Percentiles rank a stretch among this genome's conserved stretches.
Conservation (phyloP, 805 yeast genomes). For the Monosporozyma siamensis region DNA sequence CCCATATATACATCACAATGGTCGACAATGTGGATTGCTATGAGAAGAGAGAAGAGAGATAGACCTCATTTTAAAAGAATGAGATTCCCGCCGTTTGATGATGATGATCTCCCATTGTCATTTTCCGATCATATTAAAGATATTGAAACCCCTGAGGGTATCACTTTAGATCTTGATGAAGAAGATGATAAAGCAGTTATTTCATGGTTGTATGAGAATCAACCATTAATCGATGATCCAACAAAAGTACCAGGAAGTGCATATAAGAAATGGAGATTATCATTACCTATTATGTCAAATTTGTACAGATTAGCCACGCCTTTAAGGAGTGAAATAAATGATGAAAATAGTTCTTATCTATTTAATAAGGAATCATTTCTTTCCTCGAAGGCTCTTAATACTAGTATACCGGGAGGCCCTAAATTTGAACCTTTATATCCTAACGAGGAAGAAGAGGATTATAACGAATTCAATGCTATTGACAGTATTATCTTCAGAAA, state of each 20-base stretch:
- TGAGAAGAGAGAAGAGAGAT: slow-evolving; percentile 92
- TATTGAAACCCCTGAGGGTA: slow-evolving; percentile 61
- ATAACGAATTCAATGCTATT: slow-evolving; percentile 80
- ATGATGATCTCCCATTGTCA: slow-evolving; percentile 86
- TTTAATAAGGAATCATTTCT: slow-evolving; percentile 74
- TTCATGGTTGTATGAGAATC: slow-evolving; percentile 76
- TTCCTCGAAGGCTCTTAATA: slow-evolving; percentile 84
- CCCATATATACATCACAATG: slow-evolving; percentile 91
- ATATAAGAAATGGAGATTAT: slow-evolving; percentile 62
- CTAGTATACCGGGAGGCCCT: slow-evolving; percentile 92
- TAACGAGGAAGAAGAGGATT: slow-evolving; percentile 64
- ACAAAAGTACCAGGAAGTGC: slow-evolving; percentile 64
- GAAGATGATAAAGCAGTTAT: slow-evolving; percentile 49
- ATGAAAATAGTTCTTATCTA: slow-evolving; percentile 54
- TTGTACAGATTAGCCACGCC: slow-evolving; percentile 66
- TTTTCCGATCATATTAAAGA: slow-evolving; percentile 75
- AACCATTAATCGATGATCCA: slow-evolving; percentile 55
- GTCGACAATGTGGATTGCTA: slow-evolving; percentile 86
- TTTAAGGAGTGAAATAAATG: slow-evolving; percentile 46
- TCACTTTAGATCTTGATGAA: slow-evolving; percentile 56
- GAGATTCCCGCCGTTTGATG: slow-evolving; percentile 94
- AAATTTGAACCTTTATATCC: slow-evolving; percentile 80
- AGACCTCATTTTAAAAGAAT: slow-evolving; percentile 82
- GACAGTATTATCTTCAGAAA: slow-evolving; percentile 77
- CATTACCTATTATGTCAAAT: slow-evolving; percentile 51